These are phyloP conservation scores for Rhodomyrtus tomentosa DNA, from an alignment of 345 rosid genomes.

Conservation along the genomic window DNA sequence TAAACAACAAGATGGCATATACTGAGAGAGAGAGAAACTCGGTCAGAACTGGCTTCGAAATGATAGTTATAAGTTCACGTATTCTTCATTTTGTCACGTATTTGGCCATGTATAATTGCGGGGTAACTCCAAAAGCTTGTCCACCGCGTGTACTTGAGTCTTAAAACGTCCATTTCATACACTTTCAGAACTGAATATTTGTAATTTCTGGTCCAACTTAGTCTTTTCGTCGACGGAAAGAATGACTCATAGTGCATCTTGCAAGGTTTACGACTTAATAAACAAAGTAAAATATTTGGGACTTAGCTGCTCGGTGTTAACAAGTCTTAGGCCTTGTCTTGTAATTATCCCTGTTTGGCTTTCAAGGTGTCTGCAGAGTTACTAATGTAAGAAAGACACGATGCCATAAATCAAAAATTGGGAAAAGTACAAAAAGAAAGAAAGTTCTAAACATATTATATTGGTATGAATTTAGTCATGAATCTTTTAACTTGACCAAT, in stretches of 20 bases:
- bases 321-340: background rate
- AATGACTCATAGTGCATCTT: background rate
- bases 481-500: no score
- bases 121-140: accelerated
- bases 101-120: background rate
- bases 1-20: background rate
- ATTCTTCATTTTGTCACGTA: background rate
- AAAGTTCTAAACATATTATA: no score
- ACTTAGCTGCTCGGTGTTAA: background rate
- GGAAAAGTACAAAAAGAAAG: no score
- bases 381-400: background rate
- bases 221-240: background rate
- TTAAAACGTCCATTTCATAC: background rate
- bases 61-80: background rate
- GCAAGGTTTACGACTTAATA: background rate
- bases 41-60: background rate
- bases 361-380: background rate
- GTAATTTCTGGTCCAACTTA: background rate
- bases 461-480: no score
- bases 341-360: accelerated
- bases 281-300: background rate
- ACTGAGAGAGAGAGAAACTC: background rate
- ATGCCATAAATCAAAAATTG: background rate
- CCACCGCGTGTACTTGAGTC: accelerated
- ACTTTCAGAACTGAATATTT: background rate